These are phyloP conservation scores for Ephemerocybe angulata DNA, from an alignment of 768 basidiomycete genomes.

Conservation along the genomic window DNA sequence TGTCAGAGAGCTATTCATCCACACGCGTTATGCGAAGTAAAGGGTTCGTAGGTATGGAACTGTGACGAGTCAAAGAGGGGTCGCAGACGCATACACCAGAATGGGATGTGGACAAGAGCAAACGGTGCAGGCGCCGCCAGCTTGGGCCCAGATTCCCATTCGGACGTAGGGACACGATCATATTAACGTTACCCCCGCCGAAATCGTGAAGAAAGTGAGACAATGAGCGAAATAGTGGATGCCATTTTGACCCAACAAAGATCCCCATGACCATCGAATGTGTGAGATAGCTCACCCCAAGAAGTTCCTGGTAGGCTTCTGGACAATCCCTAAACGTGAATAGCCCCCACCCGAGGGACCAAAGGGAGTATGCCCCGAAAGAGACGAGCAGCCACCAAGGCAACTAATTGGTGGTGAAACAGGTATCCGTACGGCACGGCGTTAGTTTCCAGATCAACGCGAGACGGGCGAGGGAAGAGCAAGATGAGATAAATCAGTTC, in stretches of 20 bases:
- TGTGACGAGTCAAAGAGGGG: no score
- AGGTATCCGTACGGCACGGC: background rate
- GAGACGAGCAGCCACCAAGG: conserved; percentile 82
- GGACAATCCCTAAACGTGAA: conserved; percentile 74
- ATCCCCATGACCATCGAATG: background rate
- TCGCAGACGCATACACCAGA: no score
- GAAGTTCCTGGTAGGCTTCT: conserved; percentile 70
- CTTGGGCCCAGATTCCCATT: no score
- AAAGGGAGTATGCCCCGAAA: conserved; percentile 76
- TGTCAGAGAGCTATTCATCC: conserved; percentile 3
- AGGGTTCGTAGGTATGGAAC: conserved; percentile 9
- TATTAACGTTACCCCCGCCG: background rate
- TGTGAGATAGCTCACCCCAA: conserved; percentile 43
- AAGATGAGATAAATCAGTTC: no score
- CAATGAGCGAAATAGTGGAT: no score
- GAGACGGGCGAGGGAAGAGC: background rate
- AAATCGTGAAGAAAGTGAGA: no score
- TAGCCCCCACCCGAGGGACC: conserved; percentile 73
- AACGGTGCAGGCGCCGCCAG: background rate
- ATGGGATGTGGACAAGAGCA: conserved; percentile 1
- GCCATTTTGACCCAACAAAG: background rate
- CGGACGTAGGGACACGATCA: background rate
- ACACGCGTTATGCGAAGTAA: conserved; percentile 1
- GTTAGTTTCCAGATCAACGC: background rate
- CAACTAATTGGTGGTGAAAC: conserved; percentile 38